phyloP scores from a whole-genome alignment of 1,284 basidiomycete genomes.

The Kalmanozyma brasiliensis region DNA sequence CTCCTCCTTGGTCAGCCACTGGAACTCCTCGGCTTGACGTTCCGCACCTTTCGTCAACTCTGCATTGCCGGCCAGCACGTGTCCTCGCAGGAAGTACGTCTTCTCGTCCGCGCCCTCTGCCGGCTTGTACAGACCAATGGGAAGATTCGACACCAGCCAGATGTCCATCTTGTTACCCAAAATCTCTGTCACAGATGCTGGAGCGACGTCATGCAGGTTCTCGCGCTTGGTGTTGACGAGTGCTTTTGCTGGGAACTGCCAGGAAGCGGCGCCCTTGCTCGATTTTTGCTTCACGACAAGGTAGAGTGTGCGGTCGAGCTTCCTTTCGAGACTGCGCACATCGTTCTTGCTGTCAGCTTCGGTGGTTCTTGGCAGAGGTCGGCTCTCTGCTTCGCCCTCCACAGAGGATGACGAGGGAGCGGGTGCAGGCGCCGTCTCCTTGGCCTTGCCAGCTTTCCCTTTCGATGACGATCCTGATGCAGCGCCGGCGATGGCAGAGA shows the following conservation, averaged over 20 bases:
- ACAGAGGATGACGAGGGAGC: not conserved
- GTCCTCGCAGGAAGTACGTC: slow-evolving; percentile 61
- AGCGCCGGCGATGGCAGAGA: slow-evolving; percentile 33
- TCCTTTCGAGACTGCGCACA: slow-evolving; percentile 80
- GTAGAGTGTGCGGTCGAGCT: slow-evolving; percentile 85
- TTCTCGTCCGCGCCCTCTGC: slow-evolving; percentile 17
- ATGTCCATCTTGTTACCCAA: slow-evolving; percentile 63
- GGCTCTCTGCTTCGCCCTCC: slow-evolving; percentile 70
- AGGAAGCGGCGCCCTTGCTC: slow-evolving; percentile 20
- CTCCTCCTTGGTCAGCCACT: slow-evolving; percentile 90
- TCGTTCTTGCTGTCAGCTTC: slow-evolving; percentile 75
- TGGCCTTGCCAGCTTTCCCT: slow-evolving; percentile 13
- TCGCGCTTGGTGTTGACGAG: slow-evolving; percentile 31
- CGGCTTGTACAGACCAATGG: slow-evolving; percentile 52
- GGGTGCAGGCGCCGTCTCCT: slow-evolving; percentile 9
- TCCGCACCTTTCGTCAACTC: slow-evolving; percentile 22
- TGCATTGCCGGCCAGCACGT: slow-evolving; percentile 58
- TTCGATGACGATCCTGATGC: slow-evolving; percentile 14
- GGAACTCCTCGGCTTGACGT: slow-evolving; percentile 76
- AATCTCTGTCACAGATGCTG: slow-evolving; percentile 36
- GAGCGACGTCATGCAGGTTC: slow-evolving; percentile 50
- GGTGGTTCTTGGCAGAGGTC: slow-evolving; percentile 68
- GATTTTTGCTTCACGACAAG: slow-evolving; percentile 75
- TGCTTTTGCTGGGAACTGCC: slow-evolving; percentile 51
- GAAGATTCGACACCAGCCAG: slow-evolving; percentile 63